Evolutionary conservation across 306 rosid genomes (phyloP).

Genomic region (Urtica urens): DNA sequence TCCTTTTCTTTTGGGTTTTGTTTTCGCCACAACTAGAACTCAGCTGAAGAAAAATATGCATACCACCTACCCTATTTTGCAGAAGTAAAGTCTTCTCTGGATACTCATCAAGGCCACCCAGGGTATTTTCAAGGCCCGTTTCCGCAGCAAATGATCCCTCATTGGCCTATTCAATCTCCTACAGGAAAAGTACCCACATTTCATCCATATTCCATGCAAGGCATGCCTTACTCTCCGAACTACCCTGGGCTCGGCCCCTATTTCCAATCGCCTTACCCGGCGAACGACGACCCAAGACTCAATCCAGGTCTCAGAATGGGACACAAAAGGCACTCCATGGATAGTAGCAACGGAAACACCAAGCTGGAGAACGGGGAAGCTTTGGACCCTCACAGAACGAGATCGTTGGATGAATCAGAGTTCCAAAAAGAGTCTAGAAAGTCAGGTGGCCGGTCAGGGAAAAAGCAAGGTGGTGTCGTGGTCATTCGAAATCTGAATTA

Average conservation of each 20-base stretch:
- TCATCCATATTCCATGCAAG: constrained; percentile 84
- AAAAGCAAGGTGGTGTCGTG: constrained; percentile 64
- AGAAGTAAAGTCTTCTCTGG: constrained; percentile 54
- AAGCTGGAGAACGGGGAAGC: constrained; percentile 49
- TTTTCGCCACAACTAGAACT: neutral
- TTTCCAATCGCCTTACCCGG: constrained; percentile 65
- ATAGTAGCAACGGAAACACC: constrained; percentile 41
- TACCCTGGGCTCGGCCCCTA: constrained; percentile 64
- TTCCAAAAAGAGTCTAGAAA: constrained; percentile 39
- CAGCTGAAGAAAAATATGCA: constrained; percentile 7
- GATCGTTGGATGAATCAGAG: constrained; percentile 43
- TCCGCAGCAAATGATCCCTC: constrained; percentile 80
- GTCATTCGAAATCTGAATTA: constrained; percentile 87
- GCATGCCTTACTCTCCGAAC: constrained; percentile 82
- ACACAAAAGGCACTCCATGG: constrained; percentile 75
- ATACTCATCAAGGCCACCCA: constrained; percentile 48
- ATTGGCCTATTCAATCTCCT: constrained; percentile 91
- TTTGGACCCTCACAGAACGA: constrained; percentile 36
- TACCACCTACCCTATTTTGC: constrained; percentile 25
- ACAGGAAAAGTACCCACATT: constrained; percentile 64
- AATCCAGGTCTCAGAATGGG: constrained; percentile 41
- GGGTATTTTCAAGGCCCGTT: constrained; percentile 78
- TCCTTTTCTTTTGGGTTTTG: neutral
- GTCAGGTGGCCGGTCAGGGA: constrained; percentile 51
- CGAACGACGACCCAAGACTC: constrained; percentile 51